A percentile compares a stretch with the other conserved stretches of the same genome.
These are phyloP conservation scores for Sphagnum magellanicum DNA, from an alignment of 228 moss, liverwort and hornwort genomes.

Conservation along the genomic window DNA sequence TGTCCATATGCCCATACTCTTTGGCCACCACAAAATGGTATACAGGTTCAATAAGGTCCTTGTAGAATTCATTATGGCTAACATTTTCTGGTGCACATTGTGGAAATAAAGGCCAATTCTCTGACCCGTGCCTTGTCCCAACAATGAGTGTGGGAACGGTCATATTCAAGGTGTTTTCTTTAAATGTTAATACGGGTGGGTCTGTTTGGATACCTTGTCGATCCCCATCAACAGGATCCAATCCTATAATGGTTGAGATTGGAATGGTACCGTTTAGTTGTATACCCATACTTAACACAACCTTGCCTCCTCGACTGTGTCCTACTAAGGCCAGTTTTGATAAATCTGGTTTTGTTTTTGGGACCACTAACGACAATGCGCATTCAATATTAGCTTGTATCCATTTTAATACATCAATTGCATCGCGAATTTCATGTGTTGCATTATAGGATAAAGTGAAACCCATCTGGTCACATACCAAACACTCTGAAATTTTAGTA, in stretches of 20 bases:
- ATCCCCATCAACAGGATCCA: constrained; percentile 84
- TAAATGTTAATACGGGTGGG: constrained; percentile 59
- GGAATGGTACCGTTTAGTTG: constrained; percentile 20
- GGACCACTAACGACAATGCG: constrained; percentile 18
- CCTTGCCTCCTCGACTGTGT: constrained; percentile 88
- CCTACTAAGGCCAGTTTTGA: constrained; percentile 50
- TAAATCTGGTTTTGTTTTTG: constrained; percentile 35
- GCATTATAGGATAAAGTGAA: constrained; percentile 52
- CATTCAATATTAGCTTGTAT: constrained; percentile 32
- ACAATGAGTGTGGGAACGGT: constrained; percentile 58
- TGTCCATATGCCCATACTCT: constrained; percentile 77
- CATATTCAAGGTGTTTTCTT: constrained; percentile 25
- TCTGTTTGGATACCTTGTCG: constrained; percentile 44
- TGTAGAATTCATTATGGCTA: constrained; percentile 56
- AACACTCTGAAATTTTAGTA: neutral
- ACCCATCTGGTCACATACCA: constrained; percentile 48
- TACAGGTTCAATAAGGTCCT: constrained; percentile 38
- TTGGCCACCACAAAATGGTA: constrained; percentile 62
- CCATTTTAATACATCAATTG: constrained; percentile 63
- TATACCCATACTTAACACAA: constrained; percentile 60
- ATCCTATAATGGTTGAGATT: constrained; percentile 55
- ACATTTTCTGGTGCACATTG: constrained; percentile 74
- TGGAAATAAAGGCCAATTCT: constrained; percentile 22
- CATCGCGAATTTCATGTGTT: constrained; percentile 45
- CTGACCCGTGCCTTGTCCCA: constrained; percentile 54